phyloP scores from a whole-genome alignment of 768 basidiomycete species.

The Mrakia blollopis region DNA sequence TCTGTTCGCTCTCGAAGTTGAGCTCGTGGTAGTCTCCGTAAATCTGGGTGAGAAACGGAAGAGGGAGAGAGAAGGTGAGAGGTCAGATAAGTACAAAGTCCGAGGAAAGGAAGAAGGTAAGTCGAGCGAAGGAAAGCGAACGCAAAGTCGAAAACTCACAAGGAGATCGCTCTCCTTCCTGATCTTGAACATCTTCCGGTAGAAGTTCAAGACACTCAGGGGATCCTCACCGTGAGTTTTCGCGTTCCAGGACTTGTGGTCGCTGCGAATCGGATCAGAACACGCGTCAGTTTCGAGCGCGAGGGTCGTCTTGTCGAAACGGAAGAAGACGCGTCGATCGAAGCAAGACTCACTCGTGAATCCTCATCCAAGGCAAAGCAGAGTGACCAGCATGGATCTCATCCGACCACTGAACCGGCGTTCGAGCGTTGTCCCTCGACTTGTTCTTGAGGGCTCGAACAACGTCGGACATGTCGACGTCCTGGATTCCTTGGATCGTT shows the following conservation, averaged over 20 bases:
- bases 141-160: slow-evolving; percentile 46
- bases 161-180: slow-evolving; percentile 57
- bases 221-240: slow-evolving; percentile 45
- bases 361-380: slow-evolving; percentile 67
- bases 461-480: slow-evolving; percentile 55
- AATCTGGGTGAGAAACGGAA: slow-evolving; percentile 38
- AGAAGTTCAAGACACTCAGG: slow-evolving; percentile 58
- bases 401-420: slow-evolving; percentile 68
- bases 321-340: neutral
- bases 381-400: slow-evolving; percentile 60
- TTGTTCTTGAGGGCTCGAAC: slow-evolving; percentile 46
- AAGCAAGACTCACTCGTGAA: slow-evolving; percentile 50
- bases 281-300: neutral
- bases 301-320: neutral
- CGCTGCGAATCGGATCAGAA: slow-evolving; percentile 45
- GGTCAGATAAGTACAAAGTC: neutral
- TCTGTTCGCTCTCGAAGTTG: slow-evolving; percentile 49
- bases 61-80: neutral
- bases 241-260: slow-evolving; percentile 57
- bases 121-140: neutral
- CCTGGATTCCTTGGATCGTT: slow-evolving; percentile 38
- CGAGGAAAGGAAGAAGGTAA: neutral
- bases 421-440: slow-evolving; percentile 61
- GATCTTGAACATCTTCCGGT: slow-evolving; percentile 54
- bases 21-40: slow-evolving; percentile 60